A percentile compares a stretch with the other conserved stretches of the same genome.
These are phyloP conservation scores for Saturnispora gosingensis DNA, from an alignment of 805 yeast genomes.

Conservation along the genomic window DNA sequence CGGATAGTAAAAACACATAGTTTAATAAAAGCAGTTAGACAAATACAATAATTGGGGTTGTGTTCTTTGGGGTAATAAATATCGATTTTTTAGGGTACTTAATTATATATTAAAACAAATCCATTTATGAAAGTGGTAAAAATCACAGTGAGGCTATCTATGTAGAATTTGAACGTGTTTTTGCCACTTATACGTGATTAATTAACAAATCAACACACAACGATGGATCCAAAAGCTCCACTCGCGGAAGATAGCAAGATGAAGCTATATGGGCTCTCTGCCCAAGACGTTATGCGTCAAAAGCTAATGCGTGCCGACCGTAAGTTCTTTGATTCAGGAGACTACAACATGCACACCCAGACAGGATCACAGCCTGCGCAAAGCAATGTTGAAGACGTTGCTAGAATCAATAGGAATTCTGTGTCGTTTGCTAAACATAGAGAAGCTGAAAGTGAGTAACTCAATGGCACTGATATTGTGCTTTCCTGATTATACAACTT, in stretches of 20 bases:
- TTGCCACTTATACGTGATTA: background rate
- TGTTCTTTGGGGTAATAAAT: background rate
- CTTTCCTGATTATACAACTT: background rate
- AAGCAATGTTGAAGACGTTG: conserved; percentile 8
- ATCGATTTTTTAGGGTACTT: background rate
- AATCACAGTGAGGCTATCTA: background rate
- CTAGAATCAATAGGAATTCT: conserved; percentile 7
- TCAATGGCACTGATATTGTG: background rate
- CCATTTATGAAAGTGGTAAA: background rate
- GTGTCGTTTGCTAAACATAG: conserved; percentile 8
- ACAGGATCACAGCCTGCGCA: conserved; percentile 8
- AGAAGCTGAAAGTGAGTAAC: conserved; percentile 1
- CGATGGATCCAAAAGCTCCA: conserved; percentile 8
- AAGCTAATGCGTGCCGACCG: conserved; percentile 8
- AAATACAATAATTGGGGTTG: background rate
- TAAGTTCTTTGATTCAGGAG: conserved; percentile 8
- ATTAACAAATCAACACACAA: background rate
- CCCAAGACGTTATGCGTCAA: conserved; percentile 8
- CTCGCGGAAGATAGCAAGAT: background rate
- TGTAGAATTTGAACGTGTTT: background rate
- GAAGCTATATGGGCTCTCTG: conserved; percentile 7
- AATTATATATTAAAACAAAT: background rate
- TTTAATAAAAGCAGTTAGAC: too few species aligned
- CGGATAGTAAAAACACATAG: too few species aligned
- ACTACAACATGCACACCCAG: conserved; percentile 8